Evolutionary conservation across 2,329 filamentous ascomycete genomes (phyloP), one percentile per base, ranked within the genome.

Genomic region (Cytospora paraplurivora): DNA sequence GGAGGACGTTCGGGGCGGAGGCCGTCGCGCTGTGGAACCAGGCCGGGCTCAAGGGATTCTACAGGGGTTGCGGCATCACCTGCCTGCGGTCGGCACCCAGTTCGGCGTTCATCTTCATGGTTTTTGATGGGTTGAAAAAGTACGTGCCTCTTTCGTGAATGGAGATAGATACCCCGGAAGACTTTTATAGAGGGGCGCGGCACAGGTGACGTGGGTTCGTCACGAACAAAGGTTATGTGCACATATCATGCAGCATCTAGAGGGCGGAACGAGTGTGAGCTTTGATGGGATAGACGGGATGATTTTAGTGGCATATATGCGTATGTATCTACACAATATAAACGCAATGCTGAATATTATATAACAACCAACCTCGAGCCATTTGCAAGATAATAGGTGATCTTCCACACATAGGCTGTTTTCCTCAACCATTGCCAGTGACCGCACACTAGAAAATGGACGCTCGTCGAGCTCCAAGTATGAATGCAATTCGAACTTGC

Each of bases 31-130:
- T 98, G n/a, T 99, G 92, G 90, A 84, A 82, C 66, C 86, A 92
- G 71, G 88, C 93, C 65, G 95, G 95, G 0, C 65, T 98, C 21
- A 88, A 85, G 67, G 94, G 93, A 1, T 81, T 98, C 74, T 99
- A 99, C 75, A 87, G 94, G 59, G 95, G 95, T 4, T 99, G 95
- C 71, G 95, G 95, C 37, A 95, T 99, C 68, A 99, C 95, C 0
- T 92, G 95, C 53, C 81, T 88, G 37, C 86, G 95, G 66, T 90
- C 93, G 41, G 93, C 93, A 37, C 95, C 95, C 3, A 97, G 93
- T 76, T 97, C 93, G n/a, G 95, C 95, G 8, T 93, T 98, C 72
- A 99, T 99, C 66, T 99, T 99, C 72, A 93, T 95, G 66, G 88
- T 98, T 66, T 98, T 93, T 74, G 95, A 98, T 77, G 90, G 88